A percentile compares a stretch with the other conserved stretches of the same genome.
phyloP scores from a whole-genome alignment of 2,329 filamentous ascomycete genomes.

The Aspergillus aculeatinus region DNA sequence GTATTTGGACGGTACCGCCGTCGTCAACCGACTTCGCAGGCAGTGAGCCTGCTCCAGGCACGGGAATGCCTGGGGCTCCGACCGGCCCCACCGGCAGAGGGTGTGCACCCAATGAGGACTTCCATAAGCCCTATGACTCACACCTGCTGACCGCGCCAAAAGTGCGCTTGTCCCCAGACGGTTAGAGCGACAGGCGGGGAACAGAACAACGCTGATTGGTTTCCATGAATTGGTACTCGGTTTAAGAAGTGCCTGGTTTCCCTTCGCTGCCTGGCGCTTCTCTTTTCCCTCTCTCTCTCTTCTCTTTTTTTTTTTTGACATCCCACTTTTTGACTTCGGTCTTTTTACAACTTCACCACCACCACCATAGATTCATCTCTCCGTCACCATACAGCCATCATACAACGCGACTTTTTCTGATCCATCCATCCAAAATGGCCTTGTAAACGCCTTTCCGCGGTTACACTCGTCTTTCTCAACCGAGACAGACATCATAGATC shows the following conservation, averaged over 20 bases:
- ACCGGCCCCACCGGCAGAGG: neutral
- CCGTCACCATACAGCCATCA: constrained; percentile 22
- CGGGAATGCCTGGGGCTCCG: constrained; percentile 17
- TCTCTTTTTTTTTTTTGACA: constrained; percentile 10
- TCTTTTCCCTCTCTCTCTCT: constrained; percentile 14
- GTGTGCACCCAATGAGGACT: constrained; percentile 27
- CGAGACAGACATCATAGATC: constrained; percentile 45
- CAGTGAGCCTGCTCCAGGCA: constrained; percentile 8
- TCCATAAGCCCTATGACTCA: constrained; percentile 34
- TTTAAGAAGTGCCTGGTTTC: constrained; percentile 44
- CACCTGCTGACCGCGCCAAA: constrained; percentile 29
- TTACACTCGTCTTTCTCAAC: constrained; percentile 36
- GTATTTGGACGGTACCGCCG: too few relatives aligned
- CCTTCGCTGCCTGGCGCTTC: constrained; percentile 36
- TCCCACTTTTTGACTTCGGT: constrained; percentile 6
- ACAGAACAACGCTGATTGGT: constrained; percentile 26
- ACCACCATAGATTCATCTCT: constrained; percentile 10
- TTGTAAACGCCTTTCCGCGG: constrained; percentile 37
- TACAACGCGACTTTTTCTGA: constrained; percentile 19
- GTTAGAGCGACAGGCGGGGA: constrained; percentile 20
- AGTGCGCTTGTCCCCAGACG: constrained; percentile 4
- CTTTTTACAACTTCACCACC: constrained; percentile 13
- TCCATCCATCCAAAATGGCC: constrained; percentile 39
- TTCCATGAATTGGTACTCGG: neutral
- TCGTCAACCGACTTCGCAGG: too few relatives aligned